Conservation (phyloP, 2,329 filamentous ascomycete genomes). For the Ceratocystis albifundus region DNA sequence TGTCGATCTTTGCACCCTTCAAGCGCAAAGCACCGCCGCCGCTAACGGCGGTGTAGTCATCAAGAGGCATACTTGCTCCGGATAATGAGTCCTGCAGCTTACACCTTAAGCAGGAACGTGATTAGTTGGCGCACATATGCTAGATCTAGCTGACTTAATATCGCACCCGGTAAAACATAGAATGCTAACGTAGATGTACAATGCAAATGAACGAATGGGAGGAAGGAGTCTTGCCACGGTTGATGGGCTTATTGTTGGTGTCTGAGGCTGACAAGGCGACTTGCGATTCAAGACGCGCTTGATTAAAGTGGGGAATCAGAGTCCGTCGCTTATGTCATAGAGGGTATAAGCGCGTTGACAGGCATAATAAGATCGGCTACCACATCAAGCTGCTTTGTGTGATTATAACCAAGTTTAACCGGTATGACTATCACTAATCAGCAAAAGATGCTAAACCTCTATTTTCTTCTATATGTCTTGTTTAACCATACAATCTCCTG, state of each 20-base stretch:
- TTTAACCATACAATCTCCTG: too few species aligned
- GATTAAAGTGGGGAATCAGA: neutral
- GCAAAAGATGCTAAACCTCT: too few species aligned
- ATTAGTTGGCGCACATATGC: neutral
- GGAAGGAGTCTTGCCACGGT: neutral
- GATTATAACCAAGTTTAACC: neutral
- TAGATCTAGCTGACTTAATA: neutral
- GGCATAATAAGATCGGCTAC: neutral
- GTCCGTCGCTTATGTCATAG: slow-evolving; percentile 1
- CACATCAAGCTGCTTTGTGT: neutral
- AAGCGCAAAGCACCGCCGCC: slow-evolving; percentile 70
- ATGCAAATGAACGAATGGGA: neutral
- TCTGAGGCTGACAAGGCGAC: neutral
- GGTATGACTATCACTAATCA: neutral
- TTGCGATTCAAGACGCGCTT: neutral
- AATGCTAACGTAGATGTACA: neutral
- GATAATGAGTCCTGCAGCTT: neutral
- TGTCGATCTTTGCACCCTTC: slow-evolving; percentile 60
- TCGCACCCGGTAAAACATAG: neutral
- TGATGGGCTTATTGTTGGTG: neutral
- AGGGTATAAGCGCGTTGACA: neutral
- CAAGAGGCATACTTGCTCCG: slow-evolving; percentile 47
- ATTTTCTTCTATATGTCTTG: too few species aligned
- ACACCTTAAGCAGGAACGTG: neutral
- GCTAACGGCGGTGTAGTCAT: slow-evolving; percentile 58